These are phyloP conservation scores for Physaria fendleri DNA, from an alignment of 345 rosid species.

Conservation along the genomic window DNA sequence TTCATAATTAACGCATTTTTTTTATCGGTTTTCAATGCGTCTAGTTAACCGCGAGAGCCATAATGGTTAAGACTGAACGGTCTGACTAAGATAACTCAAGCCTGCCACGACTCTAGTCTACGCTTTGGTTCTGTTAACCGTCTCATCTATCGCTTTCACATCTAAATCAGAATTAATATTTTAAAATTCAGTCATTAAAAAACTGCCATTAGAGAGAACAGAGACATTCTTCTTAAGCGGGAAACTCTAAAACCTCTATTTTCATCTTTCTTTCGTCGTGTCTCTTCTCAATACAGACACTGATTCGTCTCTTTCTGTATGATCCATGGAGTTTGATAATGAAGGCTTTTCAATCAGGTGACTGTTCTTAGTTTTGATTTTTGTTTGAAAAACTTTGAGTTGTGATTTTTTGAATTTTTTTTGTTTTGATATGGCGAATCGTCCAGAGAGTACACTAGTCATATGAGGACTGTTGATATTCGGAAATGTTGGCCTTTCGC, in stretches of 20 bases:
- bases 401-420: not conserved
- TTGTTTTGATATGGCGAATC: not conserved
- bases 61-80: too few species aligned
- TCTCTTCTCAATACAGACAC: not conserved
- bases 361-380: not conserved
- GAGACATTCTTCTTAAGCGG: constrained; percentile 23
- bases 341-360: constrained; percentile 67
- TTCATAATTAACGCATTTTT: too few species aligned
- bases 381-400: not conserved
- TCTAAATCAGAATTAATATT: too few species aligned
- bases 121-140: constrained; percentile 5
- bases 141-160: constrained; percentile 33
- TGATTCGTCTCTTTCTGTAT: not conserved
- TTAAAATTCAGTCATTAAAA: too few species aligned
- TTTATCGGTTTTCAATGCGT: too few species aligned
- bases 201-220: constrained; percentile 20
- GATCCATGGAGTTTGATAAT: constrained; percentile 37
- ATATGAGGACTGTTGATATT: constrained; percentile 39
- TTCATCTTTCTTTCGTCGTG: not conserved
- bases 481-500: constrained; percentile 61
- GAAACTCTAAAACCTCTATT: constrained; percentile 19
- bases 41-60: too few species aligned
- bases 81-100: too few species aligned
- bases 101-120: too few species aligned
- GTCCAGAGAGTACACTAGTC: constrained; percentile 48